phyloP scores from a whole-genome alignment of 495 filamentous ascomycete genomes.

The Penicillium dipodomyicola region DNA sequence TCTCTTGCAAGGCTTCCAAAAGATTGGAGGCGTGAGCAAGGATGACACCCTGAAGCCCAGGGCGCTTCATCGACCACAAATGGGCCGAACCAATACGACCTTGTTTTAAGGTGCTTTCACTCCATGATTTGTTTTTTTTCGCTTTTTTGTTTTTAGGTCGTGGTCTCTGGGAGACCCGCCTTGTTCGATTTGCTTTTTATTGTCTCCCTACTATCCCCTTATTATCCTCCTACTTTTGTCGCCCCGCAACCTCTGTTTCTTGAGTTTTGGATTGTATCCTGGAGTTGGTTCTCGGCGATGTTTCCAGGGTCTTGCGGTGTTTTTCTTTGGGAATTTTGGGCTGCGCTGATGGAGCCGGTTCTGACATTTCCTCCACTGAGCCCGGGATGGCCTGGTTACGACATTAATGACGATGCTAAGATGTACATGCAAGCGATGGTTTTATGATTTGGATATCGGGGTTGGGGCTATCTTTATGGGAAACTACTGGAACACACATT shows the following conservation, averaged over 20 bases:
- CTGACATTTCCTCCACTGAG: slow-evolving; percentile 31
- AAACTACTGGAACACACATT: slow-evolving; percentile 18
- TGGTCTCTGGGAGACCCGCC: slow-evolving; percentile 5
- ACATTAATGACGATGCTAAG: slow-evolving; percentile 48
- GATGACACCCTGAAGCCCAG: slow-evolving; percentile 32
- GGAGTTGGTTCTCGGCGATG: slow-evolving; percentile 21
- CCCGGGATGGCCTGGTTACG: slow-evolving; percentile 40
- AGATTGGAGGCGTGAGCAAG: slow-evolving; percentile 64
- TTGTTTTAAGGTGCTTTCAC: slow-evolving; percentile 34
- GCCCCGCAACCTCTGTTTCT: slow-evolving; percentile 9
- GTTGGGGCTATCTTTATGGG: slow-evolving; percentile 21
- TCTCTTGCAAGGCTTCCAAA: slow-evolving; percentile 84
- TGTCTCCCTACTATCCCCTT: slow-evolving; percentile 6
- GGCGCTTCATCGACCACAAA: slow-evolving; percentile 36
- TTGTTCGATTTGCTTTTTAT: slow-evolving; percentile 3
- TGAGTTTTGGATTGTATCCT: slow-evolving; percentile 20
- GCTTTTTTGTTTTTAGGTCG: not conserved
- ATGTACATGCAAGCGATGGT: slow-evolving; percentile 48
- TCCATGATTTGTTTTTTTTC: not conserved
- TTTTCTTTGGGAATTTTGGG: slow-evolving; percentile 37
- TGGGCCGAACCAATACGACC: slow-evolving; percentile 45
- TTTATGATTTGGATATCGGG: slow-evolving; percentile 35
- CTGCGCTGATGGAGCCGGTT: slow-evolving; percentile 25
- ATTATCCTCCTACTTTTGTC: slow-evolving; percentile 11
- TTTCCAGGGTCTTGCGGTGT: slow-evolving; percentile 22